Conservation (phyloP, 306 rosid genomes). For the Castanea sativa region DNA sequence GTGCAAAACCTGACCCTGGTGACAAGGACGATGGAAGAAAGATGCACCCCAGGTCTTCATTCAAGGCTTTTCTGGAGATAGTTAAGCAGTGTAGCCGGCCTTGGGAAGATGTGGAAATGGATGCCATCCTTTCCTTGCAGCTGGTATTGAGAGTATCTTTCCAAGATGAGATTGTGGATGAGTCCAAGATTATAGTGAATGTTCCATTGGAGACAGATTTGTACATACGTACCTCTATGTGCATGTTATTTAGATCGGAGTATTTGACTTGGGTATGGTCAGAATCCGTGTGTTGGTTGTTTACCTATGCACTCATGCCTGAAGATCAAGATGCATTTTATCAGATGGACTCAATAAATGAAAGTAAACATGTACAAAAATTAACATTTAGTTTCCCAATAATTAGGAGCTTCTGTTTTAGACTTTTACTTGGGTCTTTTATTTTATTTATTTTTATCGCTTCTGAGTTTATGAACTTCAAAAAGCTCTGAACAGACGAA, state of each 20-base stretch:
- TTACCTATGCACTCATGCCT: background rate
- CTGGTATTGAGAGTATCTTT: slow-evolving; percentile 38
- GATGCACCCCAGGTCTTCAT: slow-evolving; percentile 45
- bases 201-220: slow-evolving; percentile 26
- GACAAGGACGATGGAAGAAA: slow-evolving; percentile 43
- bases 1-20: slow-evolving; percentile 37
- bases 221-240: background rate
- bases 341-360: background rate
- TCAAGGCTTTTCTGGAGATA: slow-evolving; percentile 49
- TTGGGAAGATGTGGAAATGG: slow-evolving; percentile 52
- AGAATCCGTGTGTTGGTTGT: background rate
- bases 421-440: background rate
- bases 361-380: background rate
- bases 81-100: slow-evolving; percentile 32
- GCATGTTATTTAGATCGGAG: background rate
- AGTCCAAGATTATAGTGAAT: slow-evolving; percentile 32
- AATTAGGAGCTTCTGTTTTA: background rate
- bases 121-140: slow-evolving; percentile 46
- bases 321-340: background rate
- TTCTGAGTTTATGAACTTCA: background rate
- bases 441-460: background rate
- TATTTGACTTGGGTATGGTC: background rate
- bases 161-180: slow-evolving; percentile 20
- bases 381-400: background rate
- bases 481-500: background rate